Percentiles rank a stretch among this genome's conserved stretches.
phyloP scores from a whole-genome alignment of 306 rosid genomes.

The Sesbania bispinosa region DNA sequence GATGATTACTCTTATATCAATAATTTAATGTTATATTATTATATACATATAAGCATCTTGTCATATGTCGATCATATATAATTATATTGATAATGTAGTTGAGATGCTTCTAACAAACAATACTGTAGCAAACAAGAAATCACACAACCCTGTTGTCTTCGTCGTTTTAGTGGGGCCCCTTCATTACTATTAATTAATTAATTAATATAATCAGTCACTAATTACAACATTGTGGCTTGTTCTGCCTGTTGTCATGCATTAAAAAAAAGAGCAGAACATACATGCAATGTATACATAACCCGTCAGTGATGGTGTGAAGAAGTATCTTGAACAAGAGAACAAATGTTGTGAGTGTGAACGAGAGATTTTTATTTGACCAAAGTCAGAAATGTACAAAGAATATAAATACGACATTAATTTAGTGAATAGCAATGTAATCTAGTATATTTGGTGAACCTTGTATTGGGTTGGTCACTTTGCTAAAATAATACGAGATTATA shows the following conservation, averaged over 20 bases:
- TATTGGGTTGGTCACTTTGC: too few relatives aligned
- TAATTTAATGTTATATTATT: not conserved
- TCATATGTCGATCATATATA: not conserved
- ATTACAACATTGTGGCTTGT: not conserved
- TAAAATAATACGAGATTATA: too few relatives aligned
- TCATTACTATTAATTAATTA: not conserved
- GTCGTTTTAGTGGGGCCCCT: constrained; percentile 22
- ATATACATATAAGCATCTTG: constrained; percentile 20
- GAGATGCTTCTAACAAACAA: constrained; percentile 13
- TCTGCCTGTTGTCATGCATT: not conserved
- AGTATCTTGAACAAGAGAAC: not conserved
- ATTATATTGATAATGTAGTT: constrained; percentile 2
- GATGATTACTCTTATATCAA: not conserved
- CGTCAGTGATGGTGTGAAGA: not conserved
- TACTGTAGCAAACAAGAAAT: constrained; percentile 19
- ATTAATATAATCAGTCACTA: not conserved
- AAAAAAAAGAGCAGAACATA: not conserved
- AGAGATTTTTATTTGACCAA: too few relatives aligned
- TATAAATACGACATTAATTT: too few relatives aligned
- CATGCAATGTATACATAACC: not conserved
- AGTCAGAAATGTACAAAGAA: too few relatives aligned
- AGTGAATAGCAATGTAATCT: too few relatives aligned
- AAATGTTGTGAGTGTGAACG: too few relatives aligned
- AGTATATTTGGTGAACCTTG: too few relatives aligned
- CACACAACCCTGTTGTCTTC: not conserved